Conservation (phyloP, 768 basidiomycete genomes). For the Mycena vulgaris region DNA sequence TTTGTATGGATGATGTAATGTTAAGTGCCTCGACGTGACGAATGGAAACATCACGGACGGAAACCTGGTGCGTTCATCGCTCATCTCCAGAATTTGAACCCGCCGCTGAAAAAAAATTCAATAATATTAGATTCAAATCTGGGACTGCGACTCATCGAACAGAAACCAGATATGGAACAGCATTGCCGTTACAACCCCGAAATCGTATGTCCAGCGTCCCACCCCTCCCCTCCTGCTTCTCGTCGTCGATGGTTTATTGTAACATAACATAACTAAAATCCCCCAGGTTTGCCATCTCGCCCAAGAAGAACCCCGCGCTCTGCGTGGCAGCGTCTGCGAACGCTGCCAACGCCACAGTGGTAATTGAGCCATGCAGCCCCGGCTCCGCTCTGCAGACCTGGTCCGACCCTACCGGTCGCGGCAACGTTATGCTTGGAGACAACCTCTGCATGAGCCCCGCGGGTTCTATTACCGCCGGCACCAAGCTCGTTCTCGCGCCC, state of each 20-base stretch:
- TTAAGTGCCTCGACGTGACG: constrained; percentile 16
- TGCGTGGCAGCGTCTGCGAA: constrained; percentile 28
- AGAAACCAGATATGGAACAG: constrained; percentile 14
- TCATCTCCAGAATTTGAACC: neutral
- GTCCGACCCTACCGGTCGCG: constrained; percentile 3
- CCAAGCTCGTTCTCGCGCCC: constrained; percentile 10
- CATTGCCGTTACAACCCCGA: neutral
- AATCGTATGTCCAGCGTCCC: constrained; percentile 3
- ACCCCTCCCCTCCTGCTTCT: neutral
- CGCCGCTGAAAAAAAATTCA: neutral
- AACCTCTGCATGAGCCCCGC: constrained; percentile 4
- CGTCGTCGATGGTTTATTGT: neutral
- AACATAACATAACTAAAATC: constrained; percentile 5
- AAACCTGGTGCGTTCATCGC: constrained; percentile 14
- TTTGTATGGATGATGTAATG: neutral
- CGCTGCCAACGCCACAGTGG: constrained; percentile 5
- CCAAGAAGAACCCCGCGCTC: constrained; percentile 11
- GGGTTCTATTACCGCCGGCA: neutral
- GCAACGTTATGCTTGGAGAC: neutral
- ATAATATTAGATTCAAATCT: constrained; percentile 20
- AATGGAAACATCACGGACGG: constrained; percentile 18
- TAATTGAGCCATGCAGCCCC: constrained; percentile 16
- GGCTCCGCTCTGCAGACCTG: constrained; percentile 4
- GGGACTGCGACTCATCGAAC: constrained; percentile 12
- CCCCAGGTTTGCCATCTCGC: constrained; percentile 10